Base-by-base conservation (phyloP, 2,329 filamentous ascomycete genomes). In the Pseudogymnoascus sp. region DNA sequence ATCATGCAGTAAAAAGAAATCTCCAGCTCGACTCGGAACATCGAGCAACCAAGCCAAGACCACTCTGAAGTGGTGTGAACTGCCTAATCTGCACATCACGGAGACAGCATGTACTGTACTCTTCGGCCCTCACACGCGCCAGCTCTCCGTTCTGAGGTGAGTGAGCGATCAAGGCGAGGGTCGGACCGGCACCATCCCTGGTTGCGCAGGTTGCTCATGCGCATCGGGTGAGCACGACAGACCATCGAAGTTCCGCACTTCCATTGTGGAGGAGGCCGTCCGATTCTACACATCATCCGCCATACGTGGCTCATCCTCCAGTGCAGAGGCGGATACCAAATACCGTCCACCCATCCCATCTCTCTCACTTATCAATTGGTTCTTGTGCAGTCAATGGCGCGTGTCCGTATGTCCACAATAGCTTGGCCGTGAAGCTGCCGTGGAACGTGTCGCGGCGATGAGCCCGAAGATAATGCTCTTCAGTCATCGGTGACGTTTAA, bases 1-100 rank as follows among this genome's bases (percentile, higher is more conserved):
- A 33, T 12, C n/a, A 55, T 21, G 49, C n/a, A 55, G 14, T 14
- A 35, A 21, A 55, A 55, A 4, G 29, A 29, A 8, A 19, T 33
- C 49, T 19, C 29, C 49, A 35, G 29, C n/a, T 55, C 49, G 26
- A 19, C n/a, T 55, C 23, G 16, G 29, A 35, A 55, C 29, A 55
- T n/a, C 29, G 49, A 26, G 11, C 29, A 55, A 55, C 49, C 49
- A 10, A 55, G 16, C 49, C 29, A 55, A 55, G 6, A 4, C 49
- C 49, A 12, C n/a, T 21, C 29, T 6, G n/a, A 29, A 55, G 29
- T 33, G 29, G 6, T 55, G 3, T 55, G 49, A 35, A 55, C 29
- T 55, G 49, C 49, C 49, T 55, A 55, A 35, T 55, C 29, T 55
- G 49, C 49, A 55, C 29, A 55, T 55, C 49, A 4, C 29, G n/a